Base-by-base conservation (phyloP, 2,329 filamentous ascomycete genomes). In the Trichophyton verrucosum region DNA sequence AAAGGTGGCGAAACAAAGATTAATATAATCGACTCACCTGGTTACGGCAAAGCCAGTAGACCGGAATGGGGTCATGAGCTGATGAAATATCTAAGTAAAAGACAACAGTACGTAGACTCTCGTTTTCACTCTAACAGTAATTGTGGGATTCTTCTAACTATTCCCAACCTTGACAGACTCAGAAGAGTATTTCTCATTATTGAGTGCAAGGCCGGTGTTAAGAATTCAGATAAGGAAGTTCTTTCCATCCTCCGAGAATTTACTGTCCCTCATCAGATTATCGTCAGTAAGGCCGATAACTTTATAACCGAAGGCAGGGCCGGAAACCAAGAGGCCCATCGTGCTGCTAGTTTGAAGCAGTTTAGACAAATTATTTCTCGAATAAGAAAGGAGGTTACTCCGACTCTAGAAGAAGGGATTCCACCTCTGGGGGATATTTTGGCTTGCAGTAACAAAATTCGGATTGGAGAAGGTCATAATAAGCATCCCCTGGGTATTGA, bases 21-120 rank as follows among this genome's bases (percentile, higher is more conserved):
- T 30, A 79, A 85, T 0, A 77, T 89, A 38, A 76, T 89, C 20
- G 86, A 89, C 70, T 86, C 86, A 81, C 86, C 86, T 0, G 86
- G 86, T 0, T 89, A 89, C 68, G 86, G 86, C 3, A 79, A 82
- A 61, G 84, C 80, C 1, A 84, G 82, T 67, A 73, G 80, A 38
- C 71, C 76, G 7, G 81, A 82, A 66, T 88, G 86, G 85, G 86
- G 86, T 0, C 68, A 72, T 24, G 82, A 88, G 70, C 86, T 87
- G 62, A 77, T 87, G 75, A 87, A 87, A 70, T 88, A 87, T 72
- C 70, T 89, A 36, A 75, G 78, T 64, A 76, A 77, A 49, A 77
- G 86, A 63, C 83, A 80, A 67, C 82, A 88, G 74, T 81, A 67
- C 70, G 75, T 70, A 65, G 30, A 22, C 38, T 7, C 20, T 38